These are phyloP conservation scores for Candida stauntonica DNA, from an alignment of 805 yeast genomes.

Conservation along the genomic window DNA sequence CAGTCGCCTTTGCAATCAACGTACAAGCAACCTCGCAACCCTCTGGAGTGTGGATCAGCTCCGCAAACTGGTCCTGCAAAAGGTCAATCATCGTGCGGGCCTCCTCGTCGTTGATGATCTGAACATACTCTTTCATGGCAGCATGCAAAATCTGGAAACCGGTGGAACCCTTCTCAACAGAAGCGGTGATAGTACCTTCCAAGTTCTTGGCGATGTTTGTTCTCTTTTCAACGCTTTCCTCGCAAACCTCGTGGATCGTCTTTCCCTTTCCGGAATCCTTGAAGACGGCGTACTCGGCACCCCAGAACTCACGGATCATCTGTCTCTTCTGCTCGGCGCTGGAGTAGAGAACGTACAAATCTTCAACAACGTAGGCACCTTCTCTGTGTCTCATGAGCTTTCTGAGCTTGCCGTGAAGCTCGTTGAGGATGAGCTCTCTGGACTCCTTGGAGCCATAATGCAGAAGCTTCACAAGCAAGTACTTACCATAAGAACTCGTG, in stretches of 20 bases:
- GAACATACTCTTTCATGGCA: conserved; percentile 85
- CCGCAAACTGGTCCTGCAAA: conserved; percentile 84
- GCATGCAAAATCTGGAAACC: conserved; percentile 96
- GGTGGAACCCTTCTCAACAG: conserved; percentile 92
- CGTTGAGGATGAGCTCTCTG: conserved; percentile 69
- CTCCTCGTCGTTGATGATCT: conserved; percentile 66
- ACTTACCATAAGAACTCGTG: conserved; percentile 91
- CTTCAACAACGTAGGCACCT: conserved; percentile 97
- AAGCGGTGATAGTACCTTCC: conserved; percentile 77
- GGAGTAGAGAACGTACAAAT: conserved; percentile 79
- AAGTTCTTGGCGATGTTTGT: conserved; percentile 70
- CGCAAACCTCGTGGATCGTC: conserved; percentile 60
- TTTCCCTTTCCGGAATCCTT: conserved; percentile 65
- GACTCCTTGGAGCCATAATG: conserved; percentile 89
- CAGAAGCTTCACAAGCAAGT: conserved; percentile 77
- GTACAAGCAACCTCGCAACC: conserved; percentile 90
- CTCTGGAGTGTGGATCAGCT: conserved; percentile 90
- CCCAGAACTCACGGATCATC: conserved; percentile 96
- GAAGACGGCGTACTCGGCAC: conserved; percentile 89
- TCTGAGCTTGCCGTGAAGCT: conserved; percentile 85
- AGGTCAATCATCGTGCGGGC: conserved; percentile 78
- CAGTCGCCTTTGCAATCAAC: conserved; percentile 74
- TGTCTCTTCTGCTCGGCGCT: conserved; percentile 80
- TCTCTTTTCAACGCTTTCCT: conserved; percentile 71
- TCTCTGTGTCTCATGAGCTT: conserved; percentile 95